A percentile compares a stretch with the other conserved stretches of the same genome.
phyloP scores from a whole-genome alignment of 352 stramenopile genomes.

The Phytophthora pini region DNA sequence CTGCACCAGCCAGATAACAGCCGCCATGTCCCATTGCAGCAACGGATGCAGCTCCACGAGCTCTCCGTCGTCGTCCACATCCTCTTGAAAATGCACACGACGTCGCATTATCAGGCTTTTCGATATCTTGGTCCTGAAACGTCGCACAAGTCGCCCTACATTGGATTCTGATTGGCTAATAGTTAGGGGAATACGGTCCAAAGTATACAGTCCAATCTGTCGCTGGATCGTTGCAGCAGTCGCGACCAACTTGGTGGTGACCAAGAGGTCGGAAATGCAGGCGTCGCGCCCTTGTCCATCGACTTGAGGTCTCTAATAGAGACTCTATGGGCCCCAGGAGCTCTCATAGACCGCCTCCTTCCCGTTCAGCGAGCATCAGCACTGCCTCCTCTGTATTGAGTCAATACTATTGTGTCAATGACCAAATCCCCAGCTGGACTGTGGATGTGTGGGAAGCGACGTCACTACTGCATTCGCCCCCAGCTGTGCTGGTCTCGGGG shows the following conservation, averaged over 20 bases:
- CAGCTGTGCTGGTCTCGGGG: conserved; percentile 11
- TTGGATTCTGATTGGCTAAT: too few relatives aligned
- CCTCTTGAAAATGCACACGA: conserved; percentile 36
- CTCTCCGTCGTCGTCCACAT: conserved; percentile 25
- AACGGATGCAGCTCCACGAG: conserved; percentile 45
- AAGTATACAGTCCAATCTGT: conserved; percentile 21
- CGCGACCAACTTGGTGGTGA: conserved; percentile 11
- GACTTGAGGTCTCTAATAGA: conserved; percentile 9
- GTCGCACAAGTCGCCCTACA: conserved; percentile 4
- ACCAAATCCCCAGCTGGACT: conserved; percentile 30
- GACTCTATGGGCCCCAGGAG: background rate
- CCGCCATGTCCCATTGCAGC: conserved; percentile 62
- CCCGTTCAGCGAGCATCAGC: too few relatives aligned
- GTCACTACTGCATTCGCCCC: too few relatives aligned
- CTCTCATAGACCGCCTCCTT: too few relatives aligned
- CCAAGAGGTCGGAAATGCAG: conserved; percentile 17
- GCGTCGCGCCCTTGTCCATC: background rate
- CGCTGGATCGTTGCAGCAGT: conserved; percentile 16
- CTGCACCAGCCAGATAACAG: conserved; percentile 43
- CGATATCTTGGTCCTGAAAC: conserved; percentile 33
- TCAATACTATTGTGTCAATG: background rate
- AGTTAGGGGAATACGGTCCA: background rate
- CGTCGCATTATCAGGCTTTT: conserved; percentile 15
- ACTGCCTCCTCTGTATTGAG: background rate
- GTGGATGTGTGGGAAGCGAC: conserved; percentile 22